A percentile compares a stretch with the other conserved stretches of the same genome.
Conservation (phyloP, 257 asterid genomes). For the Schizonepeta tenuifolia region DNA sequence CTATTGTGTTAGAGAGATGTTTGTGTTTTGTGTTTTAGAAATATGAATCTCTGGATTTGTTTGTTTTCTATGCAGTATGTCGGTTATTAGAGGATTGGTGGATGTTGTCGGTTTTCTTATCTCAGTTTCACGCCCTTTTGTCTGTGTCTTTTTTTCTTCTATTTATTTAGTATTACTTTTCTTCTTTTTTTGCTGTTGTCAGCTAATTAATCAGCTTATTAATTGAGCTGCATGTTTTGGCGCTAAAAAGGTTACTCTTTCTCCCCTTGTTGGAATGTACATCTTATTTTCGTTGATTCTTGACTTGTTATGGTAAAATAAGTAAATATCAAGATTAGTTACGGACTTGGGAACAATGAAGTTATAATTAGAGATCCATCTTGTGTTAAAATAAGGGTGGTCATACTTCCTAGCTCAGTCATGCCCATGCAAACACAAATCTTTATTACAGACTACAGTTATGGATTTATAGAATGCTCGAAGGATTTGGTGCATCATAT, state of each 20-base stretch:
- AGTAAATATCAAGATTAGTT: not conserved
- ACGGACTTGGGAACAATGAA: not conserved
- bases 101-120: constrained; percentile 1
- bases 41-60: not conserved
- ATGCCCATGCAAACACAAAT: too few species aligned
- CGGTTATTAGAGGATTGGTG: constrained; percentile 9
- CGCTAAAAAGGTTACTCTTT: not conserved
- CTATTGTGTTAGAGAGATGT: not conserved
- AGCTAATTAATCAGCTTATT: not conserved
- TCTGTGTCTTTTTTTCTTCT: not conserved
- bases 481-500: not conserved
- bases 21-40: not conserved
- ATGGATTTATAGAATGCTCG: not conserved
- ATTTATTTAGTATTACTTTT: not conserved
- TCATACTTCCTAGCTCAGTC: too few species aligned
- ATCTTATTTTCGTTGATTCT: constrained; percentile 3
- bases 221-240: not conserved
- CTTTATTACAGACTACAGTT: too few species aligned
- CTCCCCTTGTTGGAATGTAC: not conserved
- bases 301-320: not conserved
- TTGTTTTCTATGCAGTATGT: not conserved
- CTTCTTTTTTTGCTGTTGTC: not conserved
- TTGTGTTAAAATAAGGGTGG: too few species aligned
- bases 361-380: too few species aligned
- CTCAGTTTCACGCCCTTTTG: not conserved